These are phyloP conservation scores for Ophiobolus disseminans DNA, from an alignment of 2,329 filamentous ascomycete genomes.

Conservation along the genomic window DNA sequence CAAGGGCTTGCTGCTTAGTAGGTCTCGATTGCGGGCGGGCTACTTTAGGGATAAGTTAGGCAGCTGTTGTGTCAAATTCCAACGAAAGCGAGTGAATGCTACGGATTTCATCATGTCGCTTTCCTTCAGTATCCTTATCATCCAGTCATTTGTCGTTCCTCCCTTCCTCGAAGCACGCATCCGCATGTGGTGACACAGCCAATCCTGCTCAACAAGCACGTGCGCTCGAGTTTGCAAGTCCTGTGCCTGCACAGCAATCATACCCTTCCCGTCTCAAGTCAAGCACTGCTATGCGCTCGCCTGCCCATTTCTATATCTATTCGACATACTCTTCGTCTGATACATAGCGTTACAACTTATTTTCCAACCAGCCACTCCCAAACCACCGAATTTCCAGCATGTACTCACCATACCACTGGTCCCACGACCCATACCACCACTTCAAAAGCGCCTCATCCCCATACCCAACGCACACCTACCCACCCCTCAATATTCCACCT, in stretches of 20 bases:
- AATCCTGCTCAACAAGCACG: slow-evolving; percentile 2
- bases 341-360: no score
- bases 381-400: background rate
- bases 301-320: background rate
- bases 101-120: background rate
- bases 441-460: slow-evolving; percentile 1
- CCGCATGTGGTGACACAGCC: slow-evolving; percentile 5
- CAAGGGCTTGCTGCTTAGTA: slow-evolving; percentile 23
- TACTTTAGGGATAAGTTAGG: no score
- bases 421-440: slow-evolving; percentile 5
- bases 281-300: background rate
- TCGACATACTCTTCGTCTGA: background rate
- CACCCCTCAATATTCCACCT: background rate
- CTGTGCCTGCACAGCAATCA: slow-evolving; percentile 6
- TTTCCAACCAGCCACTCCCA: background rate
- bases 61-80: no score
- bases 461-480: slow-evolving; percentile 1
- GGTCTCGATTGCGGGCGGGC: no score
- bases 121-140: background rate
- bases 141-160: background rate
- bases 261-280: background rate
- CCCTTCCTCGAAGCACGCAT: background rate
- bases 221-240: slow-evolving; percentile 11
- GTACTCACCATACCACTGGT: slow-evolving; percentile 6
- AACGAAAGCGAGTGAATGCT: background rate